Base-by-base conservation (phyloP, 192 early-diverging fungal genomes). In the Geosiphon pyriformis region DNA sequence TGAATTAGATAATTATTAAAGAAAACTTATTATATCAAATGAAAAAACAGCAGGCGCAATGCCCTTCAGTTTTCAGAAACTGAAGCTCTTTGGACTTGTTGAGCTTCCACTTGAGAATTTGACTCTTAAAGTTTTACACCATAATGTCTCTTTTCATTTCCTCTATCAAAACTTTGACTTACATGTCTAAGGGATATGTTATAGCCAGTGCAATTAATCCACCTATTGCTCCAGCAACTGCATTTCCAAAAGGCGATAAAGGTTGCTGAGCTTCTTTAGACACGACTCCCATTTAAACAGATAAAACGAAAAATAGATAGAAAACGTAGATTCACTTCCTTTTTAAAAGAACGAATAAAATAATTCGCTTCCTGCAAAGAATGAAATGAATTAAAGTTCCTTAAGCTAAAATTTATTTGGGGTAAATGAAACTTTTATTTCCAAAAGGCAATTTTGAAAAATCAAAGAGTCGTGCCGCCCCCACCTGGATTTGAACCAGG, bases 101-200 rank as follows among this genome's bases (percentile, higher is more conserved):
- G 18, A 8, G 11, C 10, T 22, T 17, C 54, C 8, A 10, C 26
- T 26, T 56, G 15, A 4, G 65, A 75, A 6, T 25, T 33, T 63
- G 7, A 37, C 35, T 60, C 54, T 25, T 65, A 23, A 7, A 30
- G 20, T 60, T 42, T 26, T 69, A 26, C 20, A 72, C 66, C n/a
- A 4, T 49, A n/a, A 7, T 46, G 3, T 32, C 42, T 11, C 20
- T 57, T 18, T 27, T n/a, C 35, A 17, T 32, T 64, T 71, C 50
- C 64, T 70, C 69, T 61, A 64, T 61, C 62, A 34, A 34, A 66
- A 67, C 65, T 68, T 10, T 34, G 50, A 78, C 86, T 78, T 80
- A 94, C 91, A 94, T 96, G 75, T 99, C 96, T 26, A 98, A 85
- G 15, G 96, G 96, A 78, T 96, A 99, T 37, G 93, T 90, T 47